Evolutionary conservation across 192 early-diverging fungal genomes (phyloP).

Genomic region (Coemansia sp.): DNA sequence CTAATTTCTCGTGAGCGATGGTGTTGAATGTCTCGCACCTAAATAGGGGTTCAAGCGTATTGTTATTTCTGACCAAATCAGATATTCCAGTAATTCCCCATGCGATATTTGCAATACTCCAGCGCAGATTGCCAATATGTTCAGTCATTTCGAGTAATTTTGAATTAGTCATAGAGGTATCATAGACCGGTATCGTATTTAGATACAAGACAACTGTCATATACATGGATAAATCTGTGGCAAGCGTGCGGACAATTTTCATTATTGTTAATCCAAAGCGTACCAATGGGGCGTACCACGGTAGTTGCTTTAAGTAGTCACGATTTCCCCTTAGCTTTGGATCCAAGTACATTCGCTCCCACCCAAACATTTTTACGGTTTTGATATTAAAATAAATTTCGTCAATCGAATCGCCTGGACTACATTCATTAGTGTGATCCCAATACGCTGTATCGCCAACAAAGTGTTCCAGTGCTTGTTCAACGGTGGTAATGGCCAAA

Average conservation of each 20-base stretch:
- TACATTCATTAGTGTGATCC: no score
- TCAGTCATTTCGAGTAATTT: background rate
- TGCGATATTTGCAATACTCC: background rate
- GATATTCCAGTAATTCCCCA: no score
- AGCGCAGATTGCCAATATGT: background rate
- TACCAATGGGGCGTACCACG: conserved; percentile 6
- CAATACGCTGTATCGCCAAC: no score
- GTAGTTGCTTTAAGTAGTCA: background rate
- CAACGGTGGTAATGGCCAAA: no score
- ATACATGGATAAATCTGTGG: background rate
- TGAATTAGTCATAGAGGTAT: background rate
- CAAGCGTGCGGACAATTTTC: background rate
- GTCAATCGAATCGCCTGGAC: no score
- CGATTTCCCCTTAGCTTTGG: background rate
- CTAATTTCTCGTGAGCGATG: background rate
- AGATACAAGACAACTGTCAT: background rate
- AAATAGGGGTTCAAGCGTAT: background rate
- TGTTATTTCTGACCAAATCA: no score
- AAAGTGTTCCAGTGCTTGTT: no score
- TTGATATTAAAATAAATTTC: background rate
- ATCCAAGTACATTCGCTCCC: conserved; percentile 8
- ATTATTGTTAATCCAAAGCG: background rate
- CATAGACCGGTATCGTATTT: background rate
- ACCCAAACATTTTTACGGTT: conserved; percentile 11
- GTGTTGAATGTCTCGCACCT: background rate